A percentile compares a stretch with the other conserved stretches of the same genome.
Evolutionary conservation across 164 flowering plant species (phyloP).

Genomic region (Cinnamomum micranthum): DNA sequence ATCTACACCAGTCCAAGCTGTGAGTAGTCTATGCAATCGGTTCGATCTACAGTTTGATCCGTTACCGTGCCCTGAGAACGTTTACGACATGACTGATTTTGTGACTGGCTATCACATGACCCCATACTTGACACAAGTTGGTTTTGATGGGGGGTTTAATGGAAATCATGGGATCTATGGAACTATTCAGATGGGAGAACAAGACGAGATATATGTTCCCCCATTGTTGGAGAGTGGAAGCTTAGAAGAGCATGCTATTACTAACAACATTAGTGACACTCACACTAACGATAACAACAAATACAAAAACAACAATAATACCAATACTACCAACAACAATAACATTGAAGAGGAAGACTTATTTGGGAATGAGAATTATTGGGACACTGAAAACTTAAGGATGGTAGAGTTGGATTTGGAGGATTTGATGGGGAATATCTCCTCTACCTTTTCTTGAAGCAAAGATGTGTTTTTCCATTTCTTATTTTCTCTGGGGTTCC

Average conservation of each 20-base stretch:
- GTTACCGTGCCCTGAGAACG: slow-evolving; percentile 18
- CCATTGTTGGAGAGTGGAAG: slow-evolving; percentile 21
- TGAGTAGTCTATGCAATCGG: slow-evolving; percentile 17
- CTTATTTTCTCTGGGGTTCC: background rate
- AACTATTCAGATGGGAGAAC: slow-evolving; percentile 5
- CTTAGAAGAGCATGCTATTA: slow-evolving; percentile 26
- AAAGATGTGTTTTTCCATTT: too few relatives aligned
- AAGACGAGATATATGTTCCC: too few relatives aligned
- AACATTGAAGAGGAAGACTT: slow-evolving; percentile 8
- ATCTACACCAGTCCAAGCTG: slow-evolving; percentile 34
- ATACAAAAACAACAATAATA: slow-evolving; percentile 15
- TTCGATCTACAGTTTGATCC: slow-evolving; percentile 16
- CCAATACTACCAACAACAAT: slow-evolving; percentile 20
- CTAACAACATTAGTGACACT: slow-evolving; percentile 8
- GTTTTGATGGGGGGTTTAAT: slow-evolving; percentile 5
- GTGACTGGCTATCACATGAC: slow-evolving; percentile 23
- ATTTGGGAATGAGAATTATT: slow-evolving; percentile 33
- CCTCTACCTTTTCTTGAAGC: slow-evolving; percentile 24
- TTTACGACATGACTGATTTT: slow-evolving; percentile 11
- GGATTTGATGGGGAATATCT: slow-evolving; percentile 66
- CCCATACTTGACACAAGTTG: slow-evolving; percentile 30
- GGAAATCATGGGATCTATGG: slow-evolving; percentile 27
- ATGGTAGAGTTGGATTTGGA: slow-evolving; percentile 81
- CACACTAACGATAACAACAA: slow-evolving; percentile 15
- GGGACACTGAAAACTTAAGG: slow-evolving; percentile 56